Base-by-base conservation (phyloP, 2,329 filamentous ascomycete species). In the Cladophialophora immunda region DNA sequence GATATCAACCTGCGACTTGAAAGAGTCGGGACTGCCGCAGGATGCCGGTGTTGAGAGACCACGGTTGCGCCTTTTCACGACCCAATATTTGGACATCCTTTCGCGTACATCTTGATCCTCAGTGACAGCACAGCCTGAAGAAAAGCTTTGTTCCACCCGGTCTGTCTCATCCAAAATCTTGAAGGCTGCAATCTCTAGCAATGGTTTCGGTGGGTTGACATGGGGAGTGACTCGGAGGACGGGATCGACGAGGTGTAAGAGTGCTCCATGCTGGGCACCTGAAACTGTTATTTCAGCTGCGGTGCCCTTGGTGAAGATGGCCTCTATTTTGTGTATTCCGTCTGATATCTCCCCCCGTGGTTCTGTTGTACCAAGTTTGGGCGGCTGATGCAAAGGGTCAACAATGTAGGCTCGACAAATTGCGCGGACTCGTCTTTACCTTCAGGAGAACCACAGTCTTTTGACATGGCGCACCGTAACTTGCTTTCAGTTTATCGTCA, bases 1-100 rank as follows among this genome's bases (percentile, higher is more conserved):
- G 53, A 22, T 62, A 19, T n/a, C 50, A 36, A 47, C 34, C 32
- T 69, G 64, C 15, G 67, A 66, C 57, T 34, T 38, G 62, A 65
- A 38, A 11, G 62, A 68, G 19, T 32, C 36, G 17, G 66, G 62
- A 50, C 65, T 68, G 22, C 27, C 53, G 19, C 47, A 15, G 25
- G 45, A 52, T 17, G 34, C n/a, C 19, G 34, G 27, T 8, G 6
- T 58, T 1, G 41, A 59, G 9, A 27, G 29, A 30, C 25, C 41
- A 19, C 57, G 41, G 17, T 59, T 59, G 27, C 32, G 58, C 11
- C 22, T n/a, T 34, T 54, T 52, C 7, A 38, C 9, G 34, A n/a
- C 36, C 58, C 32, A 32, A 17, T 59, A 59, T 30, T 22, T 22
- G 8, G 27, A n/a, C 57, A 60, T 62, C 41, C 52, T 68, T 19